Evolutionary conservation across 164 flowering plant species (phyloP).

Genomic region (Umbellularia californica): DNA sequence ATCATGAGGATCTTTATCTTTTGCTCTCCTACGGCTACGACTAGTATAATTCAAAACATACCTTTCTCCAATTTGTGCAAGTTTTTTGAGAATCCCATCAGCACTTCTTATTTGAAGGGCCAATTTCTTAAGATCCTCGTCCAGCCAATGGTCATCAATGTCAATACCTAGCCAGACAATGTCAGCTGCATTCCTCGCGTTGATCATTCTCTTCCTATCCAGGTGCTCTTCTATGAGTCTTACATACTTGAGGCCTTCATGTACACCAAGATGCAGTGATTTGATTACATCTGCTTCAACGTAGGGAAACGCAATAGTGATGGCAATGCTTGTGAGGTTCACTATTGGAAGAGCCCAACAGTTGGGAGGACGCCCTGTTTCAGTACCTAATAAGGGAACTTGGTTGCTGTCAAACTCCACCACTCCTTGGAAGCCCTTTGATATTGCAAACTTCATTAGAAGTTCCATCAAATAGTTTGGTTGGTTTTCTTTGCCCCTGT

Average conservation of each 20-base stretch:
- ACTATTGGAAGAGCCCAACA: constrained; percentile 66
- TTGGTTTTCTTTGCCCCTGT: constrained; percentile 29
- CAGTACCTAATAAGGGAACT: constrained; percentile 31
- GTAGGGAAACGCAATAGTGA: constrained; percentile 37
- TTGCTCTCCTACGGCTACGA: background rate
- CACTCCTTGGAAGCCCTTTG: constrained; percentile 38
- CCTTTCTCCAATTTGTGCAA: constrained; percentile 23
- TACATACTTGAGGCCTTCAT: constrained; percentile 44
- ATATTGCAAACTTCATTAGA: constrained; percentile 15
- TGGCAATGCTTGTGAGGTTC: constrained; percentile 52
- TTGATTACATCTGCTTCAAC: constrained; percentile 12
- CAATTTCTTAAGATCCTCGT: constrained; percentile 41
- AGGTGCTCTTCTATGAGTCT: constrained; percentile 34
- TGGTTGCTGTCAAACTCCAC: constrained; percentile 36
- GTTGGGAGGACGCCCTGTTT: constrained; percentile 38
- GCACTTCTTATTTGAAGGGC: constrained; percentile 25
- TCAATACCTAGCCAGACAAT: constrained; percentile 52
- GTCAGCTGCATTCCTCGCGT: constrained; percentile 44
- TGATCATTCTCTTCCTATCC: constrained; percentile 19
- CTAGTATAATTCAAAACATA: constrained; percentile 18
- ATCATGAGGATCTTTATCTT: background rate
- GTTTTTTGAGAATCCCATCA: constrained; percentile 32
- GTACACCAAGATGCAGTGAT: constrained; percentile 24
- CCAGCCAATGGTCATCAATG: constrained; percentile 43
- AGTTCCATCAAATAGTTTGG: constrained; percentile 43